Base-by-base conservation (phyloP, 108 stramenopile genomes). In the Parmales sp. region DNA sequence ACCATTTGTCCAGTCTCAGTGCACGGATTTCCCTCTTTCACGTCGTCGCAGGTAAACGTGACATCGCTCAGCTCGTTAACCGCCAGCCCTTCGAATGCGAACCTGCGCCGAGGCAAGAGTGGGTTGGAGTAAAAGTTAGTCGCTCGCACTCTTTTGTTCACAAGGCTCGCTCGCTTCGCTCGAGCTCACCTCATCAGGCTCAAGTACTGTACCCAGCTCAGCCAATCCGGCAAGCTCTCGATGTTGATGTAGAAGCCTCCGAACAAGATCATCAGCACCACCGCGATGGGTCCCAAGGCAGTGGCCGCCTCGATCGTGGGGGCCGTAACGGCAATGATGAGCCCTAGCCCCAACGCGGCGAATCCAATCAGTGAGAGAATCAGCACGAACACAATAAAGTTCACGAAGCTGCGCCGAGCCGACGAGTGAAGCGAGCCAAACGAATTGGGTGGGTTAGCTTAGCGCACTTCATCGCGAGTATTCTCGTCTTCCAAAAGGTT, bases 241-340 rank as follows among this genome's bases (percentile, higher is more conserved):
- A 41, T 64, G 46, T 67, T 66, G 46, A 72, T 72, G 38, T 64
- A 72, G 20, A 72, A 64, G 22, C 71, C 71, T 20, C 45, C 63
- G 38, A 67, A 65, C 8, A 63, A 20, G 37, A 69, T 69, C 50
- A 63, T 41, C 31, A 69, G 38, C 4, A 69, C 65, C 3, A 66
- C 65, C 2, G 19, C 22, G 26, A 66, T 48, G 9, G 63, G 63
- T 25, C 31, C 48, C n/a, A 43, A n/a, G 23, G 69, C 38, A 29
- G 51, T 31, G 26, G 26, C 50, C 7, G 38, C 16, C 51, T 69
- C 69, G 3, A 69, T 51, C 39, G 39, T 31, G 2, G 69, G 69
- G 39, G 44, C 69, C 0, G 34, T 16, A 6, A 36, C 25, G 29
- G 51, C 31, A 11, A 69, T 39, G 4, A 49, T 9, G 31, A 51